phyloP scores from a whole-genome alignment of 1,139 yeast species.

The Magnusiomyces magnusii region DNA sequence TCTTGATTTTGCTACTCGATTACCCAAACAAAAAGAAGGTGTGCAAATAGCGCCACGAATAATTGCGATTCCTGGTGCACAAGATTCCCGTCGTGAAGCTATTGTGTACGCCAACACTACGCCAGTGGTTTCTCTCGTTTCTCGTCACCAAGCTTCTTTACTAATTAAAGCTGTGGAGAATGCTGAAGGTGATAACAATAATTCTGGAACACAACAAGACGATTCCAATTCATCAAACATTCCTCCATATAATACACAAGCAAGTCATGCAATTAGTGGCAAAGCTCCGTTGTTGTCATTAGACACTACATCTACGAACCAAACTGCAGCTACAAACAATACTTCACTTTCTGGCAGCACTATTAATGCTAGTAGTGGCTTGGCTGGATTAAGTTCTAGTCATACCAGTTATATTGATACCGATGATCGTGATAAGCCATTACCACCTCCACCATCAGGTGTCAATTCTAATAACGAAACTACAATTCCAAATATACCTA shows the following conservation, averaged over 20 bases:
- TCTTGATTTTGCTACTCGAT: conserved; percentile 23
- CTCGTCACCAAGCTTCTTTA: conserved; percentile 6
- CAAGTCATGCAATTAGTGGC: background rate
- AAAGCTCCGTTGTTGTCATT: background rate
- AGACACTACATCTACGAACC: background rate
- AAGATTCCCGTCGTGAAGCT: conserved; percentile 9
- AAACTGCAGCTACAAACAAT: background rate
- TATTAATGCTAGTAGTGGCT: background rate
- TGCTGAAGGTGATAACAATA: background rate
- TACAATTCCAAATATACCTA: background rate
- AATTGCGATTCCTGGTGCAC: conserved; percentile 20
- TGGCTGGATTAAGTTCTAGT: background rate
- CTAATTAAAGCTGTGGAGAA: conserved; percentile 10
- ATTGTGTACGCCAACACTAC: conserved; percentile 12
- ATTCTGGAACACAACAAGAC: background rate
- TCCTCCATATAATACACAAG: background rate
- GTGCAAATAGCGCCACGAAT: conserved; percentile 25
- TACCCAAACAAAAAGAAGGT: conserved; percentile 20
- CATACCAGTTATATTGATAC: background rate
- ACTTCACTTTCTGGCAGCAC: background rate
- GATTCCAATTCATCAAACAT: background rate
- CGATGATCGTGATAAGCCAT: conserved; percentile 8
- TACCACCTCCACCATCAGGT: conserved; percentile 4
- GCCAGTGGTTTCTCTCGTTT: conserved; percentile 4
- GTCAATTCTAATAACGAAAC: background rate